Evolutionary conservation across 768 basidiomycete species (phyloP).

Genomic region (Russula ochroleuca): DNA sequence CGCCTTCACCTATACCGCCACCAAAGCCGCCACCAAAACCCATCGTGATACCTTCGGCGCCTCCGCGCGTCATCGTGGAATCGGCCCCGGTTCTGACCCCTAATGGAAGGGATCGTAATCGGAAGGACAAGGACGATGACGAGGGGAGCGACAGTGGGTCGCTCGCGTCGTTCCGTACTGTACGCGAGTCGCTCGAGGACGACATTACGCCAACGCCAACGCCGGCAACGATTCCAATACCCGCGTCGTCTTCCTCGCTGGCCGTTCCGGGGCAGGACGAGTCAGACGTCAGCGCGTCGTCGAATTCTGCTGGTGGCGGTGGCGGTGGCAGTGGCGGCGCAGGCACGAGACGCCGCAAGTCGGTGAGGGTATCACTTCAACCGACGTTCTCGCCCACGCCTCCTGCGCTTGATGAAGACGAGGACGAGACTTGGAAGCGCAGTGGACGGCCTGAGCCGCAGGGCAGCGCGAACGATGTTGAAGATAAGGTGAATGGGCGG

Average conservation of each 20-base stretch:
- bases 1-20: conserved; percentile 20
- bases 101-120: not conserved
- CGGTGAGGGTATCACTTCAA: conserved; percentile 71
- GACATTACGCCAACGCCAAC: conserved; percentile 24
- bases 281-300: conserved; percentile 34
- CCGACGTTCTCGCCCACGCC: conserved; percentile 75
- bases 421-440: conserved; percentile 28
- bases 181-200: conserved; percentile 48
- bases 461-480: conserved; percentile 3
- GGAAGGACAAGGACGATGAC: not conserved
- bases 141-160: conserved; percentile 43
- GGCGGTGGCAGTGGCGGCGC: too few relatives aligned
- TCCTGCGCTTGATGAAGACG: conserved; percentile 53
- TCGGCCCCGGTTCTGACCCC: not conserved
- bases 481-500: conserved; percentile 28
- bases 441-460: conserved; percentile 12
- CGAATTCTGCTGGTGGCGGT: conserved; percentile 21
- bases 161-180: conserved; percentile 64
- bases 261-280: conserved; percentile 27
- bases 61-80: conserved; percentile 16
- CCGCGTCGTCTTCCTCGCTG: conserved; percentile 7
- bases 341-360: conserved; percentile 51
- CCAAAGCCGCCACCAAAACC: conserved; percentile 21
- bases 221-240: not conserved
- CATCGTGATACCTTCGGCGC: conserved; percentile 18